Evolutionary conservation across 2,329 filamentous ascomycete species (phyloP), one percentile per base, ranked within the genome.

Genomic region (Blastomyces parvus): DNA sequence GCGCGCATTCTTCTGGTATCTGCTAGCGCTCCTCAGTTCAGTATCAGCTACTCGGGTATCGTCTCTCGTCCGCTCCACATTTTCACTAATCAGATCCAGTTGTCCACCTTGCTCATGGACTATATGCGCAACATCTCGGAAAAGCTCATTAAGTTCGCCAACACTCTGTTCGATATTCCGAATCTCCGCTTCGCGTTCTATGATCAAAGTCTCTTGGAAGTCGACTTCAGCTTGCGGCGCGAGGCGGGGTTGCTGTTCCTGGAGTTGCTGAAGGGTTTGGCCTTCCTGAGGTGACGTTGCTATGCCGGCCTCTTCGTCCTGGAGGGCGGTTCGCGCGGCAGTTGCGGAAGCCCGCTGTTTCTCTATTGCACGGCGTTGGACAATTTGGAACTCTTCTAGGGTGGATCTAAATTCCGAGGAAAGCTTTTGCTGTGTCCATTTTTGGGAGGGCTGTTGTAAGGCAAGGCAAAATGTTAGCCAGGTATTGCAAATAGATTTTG

Each of bases 161-260:
- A 99, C 94, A 62, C 90, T 91, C 76, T 97, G 92, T 79, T 97
- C 94, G 71, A 99, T 99, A 74, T 96, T 95, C 66, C 92, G 88
- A 68, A 99, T 99, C 79, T 99, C 94, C 63, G 91, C 87, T 76
- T 99, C 94, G 62, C 95, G 91, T 81, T 99, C 93, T 65, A 95
- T 88, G 72, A 99, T 99, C 64, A 99, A 81, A 19, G 89, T 87
- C 69, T 99, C 94, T 73, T 99, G 94, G 79, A 97, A 99, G 74
- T 99, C 93, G 53, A 99, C 94, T 73, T 99, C 95, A 69, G 91
- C 88, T 75, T 99, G 94, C 36, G 90, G 84, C 0, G 92, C 94
- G 9, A 97, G 82, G 63, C 90, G 89, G 14, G 89, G 81, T 69
- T 92, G 85, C 69, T 94, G 87, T 70, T 93, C 80, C 67, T 91